Base-by-base conservation (phyloP, 306 rosid species). In the Castanea crenata region DNA sequence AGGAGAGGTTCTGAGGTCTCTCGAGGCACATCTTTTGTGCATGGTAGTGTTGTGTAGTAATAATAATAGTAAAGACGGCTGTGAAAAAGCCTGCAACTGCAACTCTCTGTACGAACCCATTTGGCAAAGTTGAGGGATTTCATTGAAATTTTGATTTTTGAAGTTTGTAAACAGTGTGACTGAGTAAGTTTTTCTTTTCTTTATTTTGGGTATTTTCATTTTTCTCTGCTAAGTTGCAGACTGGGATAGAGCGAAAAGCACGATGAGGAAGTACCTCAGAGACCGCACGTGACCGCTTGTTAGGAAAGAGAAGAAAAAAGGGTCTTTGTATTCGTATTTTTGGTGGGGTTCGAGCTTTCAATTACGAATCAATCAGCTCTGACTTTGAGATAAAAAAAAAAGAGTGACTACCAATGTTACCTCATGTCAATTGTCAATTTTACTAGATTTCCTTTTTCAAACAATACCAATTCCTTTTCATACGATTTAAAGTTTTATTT, bases 271-370 rank as follows among this genome's bases (percentile, higher is more conserved):
- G 88, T 84, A 74, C 85, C 89, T 82, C 93, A 88, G 92, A 88
- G 92, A 84, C 86, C 83, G 87, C 94, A 92, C 94, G 97, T 92
- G 97, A 89, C 91, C 74, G 83, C 91, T 86, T 84, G 70, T 85
- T 77, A 85, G 87, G 87, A 91, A 70, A 87, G 86, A 87, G 86
- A 81, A 49, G 46, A 49, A 49, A 49, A 74, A 58, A 18, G 5
- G 3, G 1, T 69, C 6, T 54, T 6, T 69, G 65, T 57, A 55
- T 68, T 77, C 16, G 54, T 49, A 49, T 49, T 49, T 49, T 49
- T 31, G 68, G 71, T 38, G 16, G 69, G 80, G 79, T 71, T 74
- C 77, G 79, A 68, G 57, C 73, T 32, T 11, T 59, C 18, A 3
- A 13, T 27, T 57, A 72, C 83, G 80, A 83, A 79, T 80, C 83